Conservation (phyloP, 1,139 yeast genomes). For the Diutina ranongensis region DNA sequence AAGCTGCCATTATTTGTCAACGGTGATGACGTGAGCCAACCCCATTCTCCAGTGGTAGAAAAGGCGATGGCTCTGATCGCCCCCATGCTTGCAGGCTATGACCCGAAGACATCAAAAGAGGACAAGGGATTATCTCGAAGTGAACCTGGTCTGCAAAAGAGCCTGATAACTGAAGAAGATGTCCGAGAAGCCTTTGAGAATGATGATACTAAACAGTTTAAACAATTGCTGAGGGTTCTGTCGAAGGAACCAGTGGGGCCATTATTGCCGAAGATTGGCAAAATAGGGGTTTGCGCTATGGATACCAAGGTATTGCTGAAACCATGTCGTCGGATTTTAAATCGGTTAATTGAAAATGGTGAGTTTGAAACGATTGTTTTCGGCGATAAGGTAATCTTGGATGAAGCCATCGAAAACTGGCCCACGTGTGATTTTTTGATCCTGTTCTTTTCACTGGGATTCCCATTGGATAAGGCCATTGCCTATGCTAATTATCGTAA, state of each 20-base stretch:
- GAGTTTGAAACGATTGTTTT: slow-evolving; percentile 95
- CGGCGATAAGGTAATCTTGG: slow-evolving; percentile 94
- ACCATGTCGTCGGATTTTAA: slow-evolving; percentile 87
- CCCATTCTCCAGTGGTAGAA: slow-evolving; percentile 11
- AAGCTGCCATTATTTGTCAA: neutral
- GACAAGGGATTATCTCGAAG: slow-evolving; percentile 14
- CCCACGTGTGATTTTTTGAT: slow-evolving; percentile 95
- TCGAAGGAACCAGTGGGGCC: slow-evolving; percentile 3
- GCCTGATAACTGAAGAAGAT: slow-evolving; percentile 8
- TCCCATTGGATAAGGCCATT: slow-evolving; percentile 93
- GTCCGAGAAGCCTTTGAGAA: neutral
- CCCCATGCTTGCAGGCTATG: slow-evolving; percentile 60
- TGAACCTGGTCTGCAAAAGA: slow-evolving; percentile 12
- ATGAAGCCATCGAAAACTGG: slow-evolving; percentile 92
- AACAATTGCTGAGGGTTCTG: neutral
- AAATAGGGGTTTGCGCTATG: slow-evolving; percentile 98
- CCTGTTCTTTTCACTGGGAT: slow-evolving; percentile 89
- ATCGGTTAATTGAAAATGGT: slow-evolving; percentile 79
- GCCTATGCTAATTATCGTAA: slow-evolving; percentile 79
- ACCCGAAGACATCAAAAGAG: slow-evolving; percentile 61
- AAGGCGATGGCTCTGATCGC: slow-evolving; percentile 71
- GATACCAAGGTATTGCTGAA: slow-evolving; percentile 92
- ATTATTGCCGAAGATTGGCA: slow-evolving; percentile 57
- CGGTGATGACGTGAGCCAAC: neutral
- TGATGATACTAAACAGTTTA: too few relatives aligned